These are phyloP conservation scores for Hyphopichia homilentoma DNA, from an alignment of 805 yeast genomes.

Conservation along the genomic window DNA sequence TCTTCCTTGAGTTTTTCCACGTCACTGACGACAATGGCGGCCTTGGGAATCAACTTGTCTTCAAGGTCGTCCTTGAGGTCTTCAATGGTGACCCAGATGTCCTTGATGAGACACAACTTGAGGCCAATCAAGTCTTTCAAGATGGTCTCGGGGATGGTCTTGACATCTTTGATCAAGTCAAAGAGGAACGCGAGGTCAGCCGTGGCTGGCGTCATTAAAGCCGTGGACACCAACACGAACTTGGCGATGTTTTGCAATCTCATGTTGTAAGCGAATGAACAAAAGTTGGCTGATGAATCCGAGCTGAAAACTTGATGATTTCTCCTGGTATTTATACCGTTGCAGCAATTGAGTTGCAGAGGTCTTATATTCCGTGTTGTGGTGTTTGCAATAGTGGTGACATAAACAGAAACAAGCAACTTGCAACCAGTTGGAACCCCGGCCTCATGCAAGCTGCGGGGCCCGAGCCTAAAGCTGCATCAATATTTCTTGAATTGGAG, in stretches of 20 bases:
- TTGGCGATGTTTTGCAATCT: constrained; percentile 2
- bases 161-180: not conserved
- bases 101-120: not conserved
- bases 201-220: constrained; percentile 3
- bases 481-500: no score
- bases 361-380: no score
- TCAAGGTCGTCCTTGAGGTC: not conserved
- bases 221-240: not conserved
- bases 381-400: no score
- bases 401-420: no score
- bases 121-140: not conserved
- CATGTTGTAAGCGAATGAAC: no score
- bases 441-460: no score
- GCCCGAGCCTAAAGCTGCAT: no score
- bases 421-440: no score
- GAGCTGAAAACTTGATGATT: no score
- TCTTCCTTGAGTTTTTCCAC: constrained; percentile 17
- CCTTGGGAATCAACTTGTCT: constrained; percentile 11
- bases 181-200: constrained; percentile 1
- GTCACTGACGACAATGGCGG: constrained; percentile 22
- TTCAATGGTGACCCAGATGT: not conserved
- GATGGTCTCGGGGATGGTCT: not conserved
- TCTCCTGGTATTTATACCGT: no score
- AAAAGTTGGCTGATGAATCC: no score
- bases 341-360: no score